These are phyloP conservation scores for Chalciporus piperatus DNA, from an alignment of 768 basidiomycete genomes.

Conservation along the genomic window DNA sequence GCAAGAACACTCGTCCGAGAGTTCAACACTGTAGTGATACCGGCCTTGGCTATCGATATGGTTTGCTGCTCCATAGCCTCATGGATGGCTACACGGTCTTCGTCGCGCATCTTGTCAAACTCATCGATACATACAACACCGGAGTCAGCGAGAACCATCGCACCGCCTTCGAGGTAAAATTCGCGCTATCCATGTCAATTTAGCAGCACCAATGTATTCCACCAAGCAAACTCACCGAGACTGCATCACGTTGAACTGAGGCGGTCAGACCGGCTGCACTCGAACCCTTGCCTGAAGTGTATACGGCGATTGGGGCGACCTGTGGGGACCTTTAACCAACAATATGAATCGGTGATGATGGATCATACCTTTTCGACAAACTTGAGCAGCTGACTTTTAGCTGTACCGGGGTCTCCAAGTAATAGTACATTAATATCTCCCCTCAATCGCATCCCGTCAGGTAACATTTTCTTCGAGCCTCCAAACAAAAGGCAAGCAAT, in stretches of 20 bases:
- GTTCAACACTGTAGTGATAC: conserved; percentile 96
- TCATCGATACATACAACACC: conserved; percentile 99
- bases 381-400: conserved; percentile 96
- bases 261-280: conserved; percentile 99
- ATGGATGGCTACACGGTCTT: conserved; percentile 98
- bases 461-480: conserved; percentile 94
- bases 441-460: conserved; percentile 94
- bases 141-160: conserved; percentile 98
- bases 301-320: conserved; percentile 97
- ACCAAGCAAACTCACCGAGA: conserved; percentile 58
- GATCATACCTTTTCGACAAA: conserved; percentile 87
- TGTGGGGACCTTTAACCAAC: conserved; percentile 26
- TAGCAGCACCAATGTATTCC: conserved; percentile 1
- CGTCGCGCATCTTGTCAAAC: conserved; percentile 99
- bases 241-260: conserved; percentile 90
- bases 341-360: not conserved
- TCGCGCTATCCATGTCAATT: conserved; percentile 61
- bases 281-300: conserved; percentile 97
- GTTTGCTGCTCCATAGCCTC: conserved; percentile 99
- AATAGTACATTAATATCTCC: conserved; percentile 98
- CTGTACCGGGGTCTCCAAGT: conserved; percentile 97
- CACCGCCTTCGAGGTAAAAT: conserved; percentile 98
- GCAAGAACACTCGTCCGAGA: conserved; percentile 94
- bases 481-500: conserved; percentile 96
- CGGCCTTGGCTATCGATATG: conserved; percentile 98